Evolutionary conservation across 176 grass and related monocot species (phyloP).

Genomic region (Tillandsia fasciculata): DNA sequence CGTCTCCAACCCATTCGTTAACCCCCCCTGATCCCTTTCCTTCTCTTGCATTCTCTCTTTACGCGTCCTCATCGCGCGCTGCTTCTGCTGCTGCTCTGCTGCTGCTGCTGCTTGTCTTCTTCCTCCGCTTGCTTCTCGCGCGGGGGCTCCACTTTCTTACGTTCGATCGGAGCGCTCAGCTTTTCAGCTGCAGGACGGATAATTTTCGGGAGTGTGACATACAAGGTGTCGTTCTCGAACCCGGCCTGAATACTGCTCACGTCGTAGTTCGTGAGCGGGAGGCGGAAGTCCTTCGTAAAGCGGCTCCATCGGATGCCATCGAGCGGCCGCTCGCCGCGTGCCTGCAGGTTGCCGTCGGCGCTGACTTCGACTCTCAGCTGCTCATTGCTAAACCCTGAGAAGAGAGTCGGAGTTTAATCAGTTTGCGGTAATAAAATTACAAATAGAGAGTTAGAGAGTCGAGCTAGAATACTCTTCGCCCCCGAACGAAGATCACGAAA

Average conservation of each 20-base stretch:
- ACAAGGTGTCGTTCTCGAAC: constrained; percentile 55
- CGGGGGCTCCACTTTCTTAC: background rate
- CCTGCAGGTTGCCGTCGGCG: constrained; percentile 37
- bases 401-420: background rate
- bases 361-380: constrained; percentile 55
- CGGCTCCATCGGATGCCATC: constrained; percentile 33
- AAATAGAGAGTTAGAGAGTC: too few relatives aligned
- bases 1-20: background rate
- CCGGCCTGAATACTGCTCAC: constrained; percentile 46
- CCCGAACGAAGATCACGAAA: too few relatives aligned
- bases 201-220: constrained; percentile 47
- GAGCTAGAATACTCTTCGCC: too few relatives aligned
- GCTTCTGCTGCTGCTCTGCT: too few relatives aligned
- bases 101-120: too few relatives aligned
- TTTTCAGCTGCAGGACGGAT: background rate
- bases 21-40: background rate
- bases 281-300: constrained; percentile 39
- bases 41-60: background rate
- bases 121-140: too few relatives aligned
- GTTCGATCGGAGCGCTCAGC: background rate
- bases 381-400: constrained; percentile 56
- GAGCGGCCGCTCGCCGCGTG: constrained; percentile 26
- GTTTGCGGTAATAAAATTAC: background rate
- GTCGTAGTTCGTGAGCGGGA: constrained; percentile 33
- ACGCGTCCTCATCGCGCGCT: too few relatives aligned